Conservation (phyloP, 2,329 filamentous ascomycete species). For the Albophoma yamanashiensis region DNA sequence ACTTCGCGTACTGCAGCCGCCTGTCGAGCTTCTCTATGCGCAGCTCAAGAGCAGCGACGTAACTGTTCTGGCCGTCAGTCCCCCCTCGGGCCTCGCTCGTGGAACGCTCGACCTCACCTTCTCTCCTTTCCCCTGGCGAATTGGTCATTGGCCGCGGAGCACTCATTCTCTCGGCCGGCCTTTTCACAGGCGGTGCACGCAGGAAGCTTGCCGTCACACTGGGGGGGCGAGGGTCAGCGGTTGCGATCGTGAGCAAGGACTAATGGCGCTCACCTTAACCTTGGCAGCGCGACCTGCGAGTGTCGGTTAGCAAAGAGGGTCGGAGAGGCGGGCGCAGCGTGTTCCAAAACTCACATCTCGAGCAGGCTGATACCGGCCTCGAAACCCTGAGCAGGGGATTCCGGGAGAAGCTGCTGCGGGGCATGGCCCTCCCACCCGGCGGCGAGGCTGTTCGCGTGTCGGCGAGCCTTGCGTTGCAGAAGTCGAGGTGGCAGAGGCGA, state of each 20-base stretch:
- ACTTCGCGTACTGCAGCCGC: constrained; percentile 58
- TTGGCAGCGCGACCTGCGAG: constrained; percentile 67
- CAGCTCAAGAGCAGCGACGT: constrained; percentile 90
- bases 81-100: neutral
- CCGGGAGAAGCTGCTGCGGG: constrained; percentile 36
- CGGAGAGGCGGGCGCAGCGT: neutral
- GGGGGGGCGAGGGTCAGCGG: constrained; percentile 1
- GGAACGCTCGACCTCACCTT: constrained; percentile 42
- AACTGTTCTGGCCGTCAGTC: constrained; percentile 34
- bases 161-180: constrained; percentile 75
- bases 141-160: constrained; percentile 89
- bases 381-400: constrained; percentile 61
- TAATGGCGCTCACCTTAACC: constrained; percentile 56
- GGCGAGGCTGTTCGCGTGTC: neutral
- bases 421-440: constrained; percentile 20
- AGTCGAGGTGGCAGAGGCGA: neutral
- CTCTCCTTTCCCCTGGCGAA: constrained; percentile 92
- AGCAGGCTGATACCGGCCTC: constrained; percentile 70
- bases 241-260: neutral
- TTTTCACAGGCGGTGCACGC: constrained; percentile 94
- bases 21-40: constrained; percentile 81
- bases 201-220: constrained; percentile 92
- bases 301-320: neutral
- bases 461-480: neutral
- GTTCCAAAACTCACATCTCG: constrained; percentile 45